phyloP scores from a whole-genome alignment of 208 protist species.

The Acanthamoeba healyi region DNA sequence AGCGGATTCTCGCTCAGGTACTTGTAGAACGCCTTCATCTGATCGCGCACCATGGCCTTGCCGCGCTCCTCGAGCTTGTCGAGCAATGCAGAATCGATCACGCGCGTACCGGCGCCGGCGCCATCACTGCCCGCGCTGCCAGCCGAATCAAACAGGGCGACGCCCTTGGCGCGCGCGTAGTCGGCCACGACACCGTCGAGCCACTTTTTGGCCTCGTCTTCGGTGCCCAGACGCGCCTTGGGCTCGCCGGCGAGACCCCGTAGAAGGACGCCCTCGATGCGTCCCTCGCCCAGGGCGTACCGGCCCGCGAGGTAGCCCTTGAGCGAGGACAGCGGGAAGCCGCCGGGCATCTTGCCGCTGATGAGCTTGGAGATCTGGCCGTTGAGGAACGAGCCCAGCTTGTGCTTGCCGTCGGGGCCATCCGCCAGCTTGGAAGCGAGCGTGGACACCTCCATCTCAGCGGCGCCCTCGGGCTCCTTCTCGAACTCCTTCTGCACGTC shows the following conservation, averaged over 20 bases:
- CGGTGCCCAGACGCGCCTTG: slow-evolving; percentile 78
- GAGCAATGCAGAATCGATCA: slow-evolving; percentile 40
- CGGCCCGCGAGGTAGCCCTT: slow-evolving; percentile 77
- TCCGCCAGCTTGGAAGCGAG: slow-evolving; percentile 51
- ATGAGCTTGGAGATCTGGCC: slow-evolving; percentile 76
- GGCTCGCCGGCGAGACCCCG: slow-evolving; percentile 86
- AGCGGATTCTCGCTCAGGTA: slow-evolving; percentile 82
- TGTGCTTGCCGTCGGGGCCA: slow-evolving; percentile 52
- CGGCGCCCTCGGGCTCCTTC: slow-evolving; percentile 63
- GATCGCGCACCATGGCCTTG: slow-evolving; percentile 79
- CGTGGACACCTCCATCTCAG: slow-evolving; percentile 64
- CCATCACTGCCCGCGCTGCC: slow-evolving; percentile 8
- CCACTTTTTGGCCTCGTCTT: slow-evolving; percentile 85
- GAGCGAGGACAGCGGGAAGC: slow-evolving; percentile 82
- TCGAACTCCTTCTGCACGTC: slow-evolving; percentile 87
- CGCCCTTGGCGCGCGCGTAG: slow-evolving; percentile 77
- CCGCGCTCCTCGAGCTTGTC: slow-evolving; percentile 58
- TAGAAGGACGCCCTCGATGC: slow-evolving; percentile 86
- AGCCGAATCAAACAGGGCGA: slow-evolving; percentile 66
- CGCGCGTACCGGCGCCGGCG: background rate
- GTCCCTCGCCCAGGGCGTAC: slow-evolving; percentile 76
- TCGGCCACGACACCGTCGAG: slow-evolving; percentile 80
- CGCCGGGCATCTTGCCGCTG: slow-evolving; percentile 85
- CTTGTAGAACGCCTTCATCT: slow-evolving; percentile 77
- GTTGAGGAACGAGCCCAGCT: slow-evolving; percentile 69